phyloP scores from a whole-genome alignment of 768 basidiomycete species.

The Russula brevipes region DNA sequence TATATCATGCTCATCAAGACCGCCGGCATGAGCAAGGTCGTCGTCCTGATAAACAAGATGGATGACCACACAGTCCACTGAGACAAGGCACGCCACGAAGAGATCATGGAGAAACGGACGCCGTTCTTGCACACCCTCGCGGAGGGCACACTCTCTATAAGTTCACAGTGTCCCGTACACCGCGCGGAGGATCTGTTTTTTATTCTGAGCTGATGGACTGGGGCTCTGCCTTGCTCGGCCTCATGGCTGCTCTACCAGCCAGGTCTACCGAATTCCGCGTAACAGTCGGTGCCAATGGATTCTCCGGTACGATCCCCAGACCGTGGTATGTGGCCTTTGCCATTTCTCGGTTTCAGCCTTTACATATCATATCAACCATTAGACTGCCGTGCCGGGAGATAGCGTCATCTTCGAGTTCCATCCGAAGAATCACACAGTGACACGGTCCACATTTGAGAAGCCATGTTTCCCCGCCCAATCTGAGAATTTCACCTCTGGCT shows the following conservation, averaged over 20 bases:
- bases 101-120: no score
- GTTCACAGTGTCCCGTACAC: no score
- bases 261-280: constrained; percentile 40
- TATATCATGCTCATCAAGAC: no score
- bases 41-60: no score
- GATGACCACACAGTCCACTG: no score
- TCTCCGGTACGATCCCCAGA: constrained; percentile 39
- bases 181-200: no score
- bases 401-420: constrained; percentile 46
- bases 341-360: background rate
- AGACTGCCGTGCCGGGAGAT: constrained; percentile 48
- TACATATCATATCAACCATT: background rate
- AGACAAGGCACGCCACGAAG: no score
- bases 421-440: constrained; percentile 54
- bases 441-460: constrained; percentile 47
- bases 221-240: constrained; percentile 22
- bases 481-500: constrained; percentile 54
- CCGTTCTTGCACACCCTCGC: no score
- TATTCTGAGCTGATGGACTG: no score
- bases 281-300: constrained; percentile 43
- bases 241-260: constrained; percentile 34
- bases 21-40: no score
- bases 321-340: constrained; percentile 28
- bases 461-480: constrained; percentile 40
- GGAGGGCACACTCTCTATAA: no score